These are phyloP conservation scores for Candida mattraensis DNA, from an alignment of 805 yeast species.

Conservation along the genomic window DNA sequence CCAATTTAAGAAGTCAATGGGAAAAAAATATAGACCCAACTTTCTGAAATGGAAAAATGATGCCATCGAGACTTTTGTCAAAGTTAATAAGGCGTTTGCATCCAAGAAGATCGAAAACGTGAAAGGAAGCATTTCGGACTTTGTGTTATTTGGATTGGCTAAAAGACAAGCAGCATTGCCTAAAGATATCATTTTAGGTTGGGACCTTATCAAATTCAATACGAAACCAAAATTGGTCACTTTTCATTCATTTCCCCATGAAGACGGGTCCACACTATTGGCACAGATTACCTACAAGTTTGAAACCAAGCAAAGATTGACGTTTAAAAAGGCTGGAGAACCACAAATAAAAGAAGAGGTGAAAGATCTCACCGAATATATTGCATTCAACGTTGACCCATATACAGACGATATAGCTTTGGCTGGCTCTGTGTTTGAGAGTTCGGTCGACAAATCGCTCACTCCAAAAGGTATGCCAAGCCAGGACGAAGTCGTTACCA, in stretches of 20 bases:
- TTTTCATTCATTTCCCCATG: constrained; percentile 54
- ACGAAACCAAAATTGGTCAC: constrained; percentile 70
- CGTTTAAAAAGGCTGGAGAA: constrained; percentile 43
- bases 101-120: constrained; percentile 48
- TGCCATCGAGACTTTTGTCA: constrained; percentile 74
- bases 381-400: constrained; percentile 62
- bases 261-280: constrained; percentile 37
- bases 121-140: constrained; percentile 49
- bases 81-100: constrained; percentile 83
- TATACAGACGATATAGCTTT: constrained; percentile 54
- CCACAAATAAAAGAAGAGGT: constrained; percentile 45
- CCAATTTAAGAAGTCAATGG: constrained; percentile 39
- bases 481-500: constrained; percentile 30
- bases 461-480: constrained; percentile 29
- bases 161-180: constrained; percentile 59
- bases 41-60: constrained; percentile 80
- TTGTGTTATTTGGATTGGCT: constrained; percentile 60
- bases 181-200: constrained; percentile 54
- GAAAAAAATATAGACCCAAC: constrained; percentile 52
- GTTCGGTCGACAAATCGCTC: constrained; percentile 40
- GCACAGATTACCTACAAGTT: constrained; percentile 60
- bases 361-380: constrained; percentile 58
- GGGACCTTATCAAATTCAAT: constrained; percentile 76
- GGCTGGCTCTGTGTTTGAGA: constrained; percentile 69
- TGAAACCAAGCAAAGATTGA: constrained; percentile 59